A percentile compares a stretch with the other conserved stretches of the same genome.
These are phyloP conservation scores for Apiosordaria backusii DNA, from an alignment of 495 filamentous ascomycete genomes.

Conservation along the genomic window DNA sequence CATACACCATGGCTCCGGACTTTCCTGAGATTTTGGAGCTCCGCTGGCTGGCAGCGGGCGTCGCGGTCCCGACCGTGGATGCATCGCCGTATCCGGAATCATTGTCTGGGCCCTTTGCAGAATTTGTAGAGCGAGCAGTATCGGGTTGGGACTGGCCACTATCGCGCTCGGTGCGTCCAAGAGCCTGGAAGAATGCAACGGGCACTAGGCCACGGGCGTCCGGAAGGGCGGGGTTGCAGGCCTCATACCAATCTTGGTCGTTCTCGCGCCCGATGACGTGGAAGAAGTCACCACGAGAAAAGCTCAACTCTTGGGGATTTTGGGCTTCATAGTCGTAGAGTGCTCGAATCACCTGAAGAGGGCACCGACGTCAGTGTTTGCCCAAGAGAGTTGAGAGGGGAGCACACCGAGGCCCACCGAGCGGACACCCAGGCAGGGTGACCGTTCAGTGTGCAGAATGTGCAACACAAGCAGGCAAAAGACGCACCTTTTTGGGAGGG, in stretches of 20 bases:
- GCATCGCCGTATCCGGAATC: constrained; percentile 81
- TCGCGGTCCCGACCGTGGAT: constrained; percentile 29
- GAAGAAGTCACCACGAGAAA: constrained; percentile 94
- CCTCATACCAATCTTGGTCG: constrained; percentile 96
- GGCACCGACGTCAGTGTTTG: constrained; percentile 28
- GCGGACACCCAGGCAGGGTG: constrained; percentile 10
- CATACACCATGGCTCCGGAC: constrained; percentile 88
- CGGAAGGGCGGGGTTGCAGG: constrained; percentile 90
- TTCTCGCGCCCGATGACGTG: constrained; percentile 97
- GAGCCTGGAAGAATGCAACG: constrained; percentile 84
- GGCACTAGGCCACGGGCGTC: constrained; percentile 88
- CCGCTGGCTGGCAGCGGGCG: constrained; percentile 44
- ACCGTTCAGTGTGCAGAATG: constrained; percentile 14
- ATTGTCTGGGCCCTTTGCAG: constrained; percentile 53
- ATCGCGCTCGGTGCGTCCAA: constrained; percentile 87
- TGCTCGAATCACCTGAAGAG: constrained; percentile 83
- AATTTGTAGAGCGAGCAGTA: constrained; percentile 50
- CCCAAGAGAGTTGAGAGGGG: neutral
- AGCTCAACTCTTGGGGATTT: constrained; percentile 75
- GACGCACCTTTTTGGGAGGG: constrained; percentile 89
- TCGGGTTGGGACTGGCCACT: constrained; percentile 73
- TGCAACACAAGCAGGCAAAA: constrained; percentile 14
- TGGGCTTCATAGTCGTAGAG: constrained; percentile 87
- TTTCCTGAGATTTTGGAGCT: constrained; percentile 55
- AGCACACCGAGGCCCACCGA: neutral